Conservation (phyloP, 2,329 filamentous ascomycete genomes). For the Clarireedia paspali region DNA sequence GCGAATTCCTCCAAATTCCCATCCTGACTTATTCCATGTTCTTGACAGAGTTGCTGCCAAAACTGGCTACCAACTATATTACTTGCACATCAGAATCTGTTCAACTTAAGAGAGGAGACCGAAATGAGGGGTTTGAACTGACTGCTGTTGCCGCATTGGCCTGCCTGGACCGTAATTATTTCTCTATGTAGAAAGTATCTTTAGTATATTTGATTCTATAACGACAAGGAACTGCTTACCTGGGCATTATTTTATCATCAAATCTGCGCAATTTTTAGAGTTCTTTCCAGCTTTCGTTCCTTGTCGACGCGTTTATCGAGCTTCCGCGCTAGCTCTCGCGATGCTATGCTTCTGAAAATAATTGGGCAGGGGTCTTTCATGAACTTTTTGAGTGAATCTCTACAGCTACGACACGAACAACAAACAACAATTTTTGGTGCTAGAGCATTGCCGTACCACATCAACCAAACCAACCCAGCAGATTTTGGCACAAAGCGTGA, state of each 20-base stretch:
- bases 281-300: neutral
- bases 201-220: constrained; percentile 10
- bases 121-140: constrained; percentile 36
- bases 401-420: no score
- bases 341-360: constrained; percentile 6
- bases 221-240: constrained; percentile 16
- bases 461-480: neutral
- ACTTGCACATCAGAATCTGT: constrained; percentile 9
- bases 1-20: constrained; percentile 97
- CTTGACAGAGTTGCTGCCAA: constrained; percentile 97
- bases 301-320: constrained; percentile 7
- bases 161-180: constrained; percentile 98
- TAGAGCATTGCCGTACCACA: no score
- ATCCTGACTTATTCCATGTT: constrained; percentile 96
- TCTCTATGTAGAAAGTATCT: constrained; percentile 50
- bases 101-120: neutral
- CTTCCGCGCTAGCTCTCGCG: constrained; percentile 8
- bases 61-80: constrained; percentile 84
- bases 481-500: neutral
- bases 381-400: no score
- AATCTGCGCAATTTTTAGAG: constrained; percentile 1
- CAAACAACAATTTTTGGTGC: no score
- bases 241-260: constrained; percentile 29
- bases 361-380: constrained; percentile 1
- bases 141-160: constrained; percentile 99